Conservation (phyloP, 345 rosid species). For the Populus ilicifolia region DNA sequence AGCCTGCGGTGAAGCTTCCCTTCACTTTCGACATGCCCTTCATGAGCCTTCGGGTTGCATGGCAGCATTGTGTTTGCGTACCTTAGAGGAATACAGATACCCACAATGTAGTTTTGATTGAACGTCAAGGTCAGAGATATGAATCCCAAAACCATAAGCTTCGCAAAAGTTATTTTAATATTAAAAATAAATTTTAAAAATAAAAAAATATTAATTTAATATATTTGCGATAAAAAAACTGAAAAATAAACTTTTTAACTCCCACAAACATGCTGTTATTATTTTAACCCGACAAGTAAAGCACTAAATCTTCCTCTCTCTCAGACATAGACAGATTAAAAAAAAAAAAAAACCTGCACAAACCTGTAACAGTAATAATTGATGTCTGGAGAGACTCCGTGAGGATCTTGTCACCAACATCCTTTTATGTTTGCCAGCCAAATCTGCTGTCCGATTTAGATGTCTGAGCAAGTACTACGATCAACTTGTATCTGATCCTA, state of each 20-base stretch:
- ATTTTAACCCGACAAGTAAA: too few relatives aligned
- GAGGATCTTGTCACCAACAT: background rate
- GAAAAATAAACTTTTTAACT: too few relatives aligned
- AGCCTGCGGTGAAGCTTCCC: slow-evolving; percentile 37
- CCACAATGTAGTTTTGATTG: slow-evolving; percentile 68
- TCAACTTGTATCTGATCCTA: background rate
- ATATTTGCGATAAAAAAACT: too few relatives aligned
- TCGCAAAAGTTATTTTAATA: slow-evolving; percentile 28
- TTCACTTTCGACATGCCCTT: slow-evolving; percentile 1
- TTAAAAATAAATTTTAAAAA: too few relatives aligned
- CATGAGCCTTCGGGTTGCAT: slow-evolving; percentile 36
- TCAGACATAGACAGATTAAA: too few relatives aligned
- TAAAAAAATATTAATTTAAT: too few relatives aligned
- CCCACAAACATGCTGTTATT: too few relatives aligned
- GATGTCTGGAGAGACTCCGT: too few relatives aligned
- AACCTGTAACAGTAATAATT: too few relatives aligned
- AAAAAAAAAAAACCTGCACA: too few relatives aligned
- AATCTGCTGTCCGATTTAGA: background rate
- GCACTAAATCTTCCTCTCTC: too few relatives aligned
- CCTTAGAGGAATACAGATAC: slow-evolving; percentile 50
- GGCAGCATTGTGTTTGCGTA: slow-evolving; percentile 75
- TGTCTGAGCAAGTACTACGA: background rate
- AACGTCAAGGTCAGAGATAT: slow-evolving; percentile 79
- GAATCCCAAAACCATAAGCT: slow-evolving; percentile 94
- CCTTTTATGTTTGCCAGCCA: background rate